phyloP scores from a whole-genome alignment of 805 yeast species.

The Candida montana region DNA sequence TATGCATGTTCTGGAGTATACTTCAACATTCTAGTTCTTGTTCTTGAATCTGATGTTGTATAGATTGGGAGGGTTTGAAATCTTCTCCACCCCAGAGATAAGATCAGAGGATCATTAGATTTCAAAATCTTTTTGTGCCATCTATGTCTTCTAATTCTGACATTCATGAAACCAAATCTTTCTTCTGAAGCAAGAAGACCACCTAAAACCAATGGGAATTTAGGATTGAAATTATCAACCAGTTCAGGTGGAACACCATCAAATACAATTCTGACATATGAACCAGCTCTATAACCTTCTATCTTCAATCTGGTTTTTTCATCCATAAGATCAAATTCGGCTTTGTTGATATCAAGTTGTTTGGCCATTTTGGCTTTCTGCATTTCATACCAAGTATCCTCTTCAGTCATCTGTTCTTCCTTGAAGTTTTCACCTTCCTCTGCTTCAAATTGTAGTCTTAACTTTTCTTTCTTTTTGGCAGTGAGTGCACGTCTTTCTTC shows the following conservation, averaged over 20 bases:
- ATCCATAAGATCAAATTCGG: conserved; percentile 71
- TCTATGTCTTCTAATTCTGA: conserved; percentile 93
- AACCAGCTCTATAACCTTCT: conserved; percentile 91
- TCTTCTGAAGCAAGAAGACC: conserved; percentile 88
- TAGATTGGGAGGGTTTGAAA: conserved; percentile 95
- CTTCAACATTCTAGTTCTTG: conserved; percentile 95
- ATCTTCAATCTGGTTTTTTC: conserved; percentile 68
- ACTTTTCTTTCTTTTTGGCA: conserved; percentile 84
- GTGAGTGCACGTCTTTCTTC: conserved; percentile 76
- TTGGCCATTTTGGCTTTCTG: conserved; percentile 97
- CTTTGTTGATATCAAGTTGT: conserved; percentile 88
- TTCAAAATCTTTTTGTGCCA: conserved; percentile 97
- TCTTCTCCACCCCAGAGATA: conserved; percentile 97
- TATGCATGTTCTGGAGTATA: conserved; percentile 98
- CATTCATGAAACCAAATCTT: conserved; percentile 87
- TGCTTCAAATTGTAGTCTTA: conserved; percentile 85
- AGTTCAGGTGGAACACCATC: conserved; percentile 85
- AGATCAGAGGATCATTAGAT: conserved; percentile 89
- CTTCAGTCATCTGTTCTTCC: conserved; percentile 77
- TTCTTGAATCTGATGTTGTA: conserved; percentile 95
- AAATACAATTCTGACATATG: conserved; percentile 86
- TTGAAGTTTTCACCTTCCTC: conserved; percentile 70
- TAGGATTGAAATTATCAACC: conserved; percentile 78
- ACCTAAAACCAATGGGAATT: conserved; percentile 82
- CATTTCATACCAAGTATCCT: conserved; percentile 96